Percentiles rank a stretch among this genome's conserved stretches.
phyloP scores from a whole-genome alignment of 1,139 yeast species.

The Lodderomyces parapsilosis region DNA sequence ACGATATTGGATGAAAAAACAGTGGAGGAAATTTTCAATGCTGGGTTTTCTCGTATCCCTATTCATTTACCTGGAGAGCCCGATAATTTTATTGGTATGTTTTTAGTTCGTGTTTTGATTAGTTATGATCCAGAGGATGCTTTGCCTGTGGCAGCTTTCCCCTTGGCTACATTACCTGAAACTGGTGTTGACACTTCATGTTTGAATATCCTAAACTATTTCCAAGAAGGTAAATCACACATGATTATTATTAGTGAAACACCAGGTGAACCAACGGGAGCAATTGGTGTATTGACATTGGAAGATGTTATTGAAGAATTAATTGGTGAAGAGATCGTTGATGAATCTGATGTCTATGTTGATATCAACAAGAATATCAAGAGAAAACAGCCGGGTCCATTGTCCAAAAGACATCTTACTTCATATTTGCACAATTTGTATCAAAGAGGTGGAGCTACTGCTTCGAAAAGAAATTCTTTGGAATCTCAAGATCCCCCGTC shows the following conservation, averaged over 20 bases:
- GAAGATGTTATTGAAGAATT: conserved; percentile 97
- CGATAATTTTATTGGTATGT: conserved; percentile 89
- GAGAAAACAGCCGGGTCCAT: conserved; percentile 81
- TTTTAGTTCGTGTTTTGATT: conserved; percentile 85
- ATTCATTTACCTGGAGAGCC: conserved; percentile 91
- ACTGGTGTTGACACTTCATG: conserved; percentile 91
- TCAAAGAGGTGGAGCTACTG: conserved; percentile 34
- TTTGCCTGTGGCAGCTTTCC: conserved; percentile 87
- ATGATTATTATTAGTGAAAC: conserved; percentile 89
- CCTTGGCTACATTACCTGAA: conserved; percentile 94
- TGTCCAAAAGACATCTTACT: conserved; percentile 69
- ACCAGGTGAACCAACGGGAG: conserved; percentile 89
- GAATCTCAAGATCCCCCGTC: conserved; percentile 20
- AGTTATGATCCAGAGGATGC: conserved; percentile 98
- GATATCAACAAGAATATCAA: conserved; percentile 88
- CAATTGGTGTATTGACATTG: conserved; percentile 85
- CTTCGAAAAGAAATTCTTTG: conserved; percentile 41
- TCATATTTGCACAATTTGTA: conserved; percentile 64
- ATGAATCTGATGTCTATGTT: conserved; percentile 92
- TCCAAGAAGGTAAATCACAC: conserved; percentile 97
- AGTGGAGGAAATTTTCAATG: conserved; percentile 87
- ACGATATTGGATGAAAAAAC: conserved; percentile 77
- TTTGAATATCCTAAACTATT: conserved; percentile 86
- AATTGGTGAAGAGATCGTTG: conserved; percentile 96
- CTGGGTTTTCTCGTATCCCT: conserved; percentile 96